Base-by-base conservation (phyloP, 805 yeast genomes). In the Suhomyces xylopsoci region DNA sequence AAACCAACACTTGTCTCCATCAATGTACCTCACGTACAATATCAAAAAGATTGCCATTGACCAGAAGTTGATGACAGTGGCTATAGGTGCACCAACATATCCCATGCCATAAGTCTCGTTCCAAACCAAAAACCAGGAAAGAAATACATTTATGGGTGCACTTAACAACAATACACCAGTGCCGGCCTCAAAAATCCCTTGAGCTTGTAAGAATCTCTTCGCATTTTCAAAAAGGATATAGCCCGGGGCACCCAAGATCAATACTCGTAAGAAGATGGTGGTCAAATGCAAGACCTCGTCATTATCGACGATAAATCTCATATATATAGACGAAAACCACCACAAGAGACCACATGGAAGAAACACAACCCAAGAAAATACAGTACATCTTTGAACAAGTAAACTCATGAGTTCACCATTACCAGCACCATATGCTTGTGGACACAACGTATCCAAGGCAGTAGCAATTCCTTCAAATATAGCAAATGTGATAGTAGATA, bases 1-100 rank as follows among this genome's bases (percentile, higher is more conserved):
- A 55, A 73, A 79, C 93, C 93, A 87, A 60, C 93, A 88, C 59
- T 81, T 78, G 26, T 66, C 68, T 1, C 92, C 93, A 59, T 87
- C 89, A 38, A 86, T 66, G 54, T 34, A 55, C 19, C 34, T 19
- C 8, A 69, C 76, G 57, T 75, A 75, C 30, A 73, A 49, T 3
- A 74, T 63, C 40, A 76, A 58, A 36, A 76, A 58, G 5, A 70
- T 15, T 14, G 63, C 64, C 78, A 74, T 74, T 45, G 73, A 49
- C 74, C 77, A 76, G 57, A 73, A 76, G 53, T 76, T 76, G 50
- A 74, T 60, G 2, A 69, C 72, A 2, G 77, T 65, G 15, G 79
- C 78, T 7, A 74, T 65, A 2, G 80, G 77, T 1, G 79, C 79
- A 9, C 80, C 80, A 25, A 66, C 61, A 51, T 65, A 76, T 6